Base-by-base conservation (phyloP, 2,329 filamentous ascomycete genomes). In the Ophiocordyceps sinensis region DNA sequence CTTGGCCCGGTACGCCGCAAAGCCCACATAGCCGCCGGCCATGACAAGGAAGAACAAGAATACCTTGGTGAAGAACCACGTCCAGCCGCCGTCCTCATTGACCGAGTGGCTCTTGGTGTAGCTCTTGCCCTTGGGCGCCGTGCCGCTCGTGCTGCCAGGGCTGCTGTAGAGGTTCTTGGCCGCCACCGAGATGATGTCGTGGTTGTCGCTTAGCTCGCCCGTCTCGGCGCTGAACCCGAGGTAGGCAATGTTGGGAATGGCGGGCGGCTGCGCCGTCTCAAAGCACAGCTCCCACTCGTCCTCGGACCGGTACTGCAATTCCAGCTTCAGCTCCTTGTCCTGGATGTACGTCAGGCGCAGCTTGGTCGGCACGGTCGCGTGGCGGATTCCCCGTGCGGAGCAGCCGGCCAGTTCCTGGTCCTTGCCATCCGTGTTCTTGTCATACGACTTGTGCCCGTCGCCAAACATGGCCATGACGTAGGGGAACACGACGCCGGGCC, bases 401-500 rank as follows among this genome's bases (percentile, higher is more conserved):
- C 91, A 98, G 44, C 91, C 91, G 41, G 87, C 88, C 46, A 95
- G 70, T 65, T 98, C 91, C 53, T 85, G 87, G 43, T 78, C 75
- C 71, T 95, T 96, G 58, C 91, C 91, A 56, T 98, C 91, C 54
- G 88, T 88, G 53, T 80, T 79, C 67, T 95, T 87, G 68, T 96
- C 87, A 65, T 98, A 98, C 13, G 70, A 60, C 7, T 82, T 94
- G 58, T 86, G 70, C 46, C 91, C 89, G 60, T 98, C 91, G 45
- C 91, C 91, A 51, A 87, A 71, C 91, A 96, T 96, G 47, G 88
- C 89, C 88, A 96, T 95, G 54, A 98, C 82, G 58, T 94, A 95
- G 39, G 91, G 91, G 65, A 98, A 98, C 37, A 94, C 84, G 35
- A 86, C 82, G 36, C 91, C 91, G 1, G 91, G 89, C 13, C 91